Base-by-base conservation (phyloP, 129 eudicot species). In the Arctium lappa region DNA sequence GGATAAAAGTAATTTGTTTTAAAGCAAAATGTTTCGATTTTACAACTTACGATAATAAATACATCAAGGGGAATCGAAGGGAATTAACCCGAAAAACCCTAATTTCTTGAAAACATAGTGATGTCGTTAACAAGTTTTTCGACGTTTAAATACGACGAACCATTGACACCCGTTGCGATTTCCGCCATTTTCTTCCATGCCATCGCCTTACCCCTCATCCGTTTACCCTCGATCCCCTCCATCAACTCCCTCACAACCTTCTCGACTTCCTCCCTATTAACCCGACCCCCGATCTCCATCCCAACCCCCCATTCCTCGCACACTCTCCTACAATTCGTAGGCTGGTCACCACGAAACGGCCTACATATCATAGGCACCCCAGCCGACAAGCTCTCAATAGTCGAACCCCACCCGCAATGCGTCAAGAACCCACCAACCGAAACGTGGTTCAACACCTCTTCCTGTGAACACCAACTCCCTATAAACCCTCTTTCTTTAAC, bases 331-430 rank as follows among this genome's bases (percentile, higher is more conserved):
- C 78, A 80, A 80, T 72, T 80, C 63, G 15, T 53, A 0, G 1
- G 60, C 46, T 80, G 84, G 53, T 80, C 84, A 6, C 76, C 53
- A 15, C 2, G 50, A 71, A 77, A 18, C 6, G 82, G 86, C 86
- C 86, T 15, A 72, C 82, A 83, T 15, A 77, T 31, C 86, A 83
- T 83, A 0, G 86, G 86, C 27, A 83, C 79, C 22, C 86, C 86
- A n/a, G 79, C 82, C 1, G 79, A 22, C 48, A 83, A 31, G 79
- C 86, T 83, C 48, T 83, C 86, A 29, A 78, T 83, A 16, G 31
- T 44, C 2, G 86, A 84, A 39, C 79, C 79, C 83, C 86, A 84
- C 13, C 86, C 83, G 60, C 83, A 79, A 34, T 78, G 87, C 31
- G 87, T 84, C 79, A 78, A 62, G 39, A 84, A 84, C 32, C 87